Conservation (phyloP, 768 basidiomycete species). For the Lactifluus hygrophoroides region DNA sequence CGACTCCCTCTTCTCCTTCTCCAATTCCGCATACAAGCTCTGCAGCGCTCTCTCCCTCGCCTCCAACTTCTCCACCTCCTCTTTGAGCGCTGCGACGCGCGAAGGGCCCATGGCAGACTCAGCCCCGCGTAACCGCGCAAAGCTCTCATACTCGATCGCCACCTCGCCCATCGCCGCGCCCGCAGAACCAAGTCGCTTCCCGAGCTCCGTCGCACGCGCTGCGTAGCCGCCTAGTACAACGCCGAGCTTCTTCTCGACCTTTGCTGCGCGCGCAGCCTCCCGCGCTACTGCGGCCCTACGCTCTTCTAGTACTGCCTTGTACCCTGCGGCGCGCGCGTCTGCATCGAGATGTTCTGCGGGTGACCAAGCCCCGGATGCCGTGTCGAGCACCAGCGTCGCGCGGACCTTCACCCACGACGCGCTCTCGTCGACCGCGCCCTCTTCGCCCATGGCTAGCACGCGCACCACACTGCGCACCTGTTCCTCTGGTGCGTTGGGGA, state of each 20-base stretch:
- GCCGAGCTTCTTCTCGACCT: slow-evolving; percentile 84
- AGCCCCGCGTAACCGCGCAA: slow-evolving; percentile 57
- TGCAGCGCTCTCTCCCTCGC: slow-evolving; percentile 72
- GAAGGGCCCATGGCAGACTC: slow-evolving; percentile 74
- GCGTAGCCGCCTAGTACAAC: slow-evolving; percentile 90
- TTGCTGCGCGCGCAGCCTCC: slow-evolving; percentile 73
- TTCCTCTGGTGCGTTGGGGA: slow-evolving; percentile 71
- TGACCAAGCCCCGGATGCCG: slow-evolving; percentile 52
- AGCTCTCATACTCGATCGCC: slow-evolving; percentile 71
- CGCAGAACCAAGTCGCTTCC: slow-evolving; percentile 52
- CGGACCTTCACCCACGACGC: slow-evolving; percentile 68
- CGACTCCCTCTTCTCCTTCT: slow-evolving; percentile 55
- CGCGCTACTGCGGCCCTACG: slow-evolving; percentile 64
- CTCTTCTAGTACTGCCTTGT: slow-evolving; percentile 49
- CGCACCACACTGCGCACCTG: slow-evolving; percentile 73
- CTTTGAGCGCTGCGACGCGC: slow-evolving; percentile 67
- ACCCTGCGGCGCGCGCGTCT: slow-evolving; percentile 57
- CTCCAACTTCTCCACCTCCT: slow-evolving; percentile 80
- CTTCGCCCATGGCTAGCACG: slow-evolving; percentile 40
- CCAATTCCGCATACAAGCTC: slow-evolving; percentile 75
- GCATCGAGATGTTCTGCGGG: slow-evolving; percentile 49
- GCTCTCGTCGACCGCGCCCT: slow-evolving; percentile 51
- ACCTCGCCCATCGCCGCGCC: slow-evolving; percentile 64
- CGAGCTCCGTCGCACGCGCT: slow-evolving; percentile 56
- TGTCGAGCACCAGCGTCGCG: slow-evolving; percentile 55